Base-by-base conservation (phyloP, 208 protist genomes). In the Wallacemonas sp. region DNA sequence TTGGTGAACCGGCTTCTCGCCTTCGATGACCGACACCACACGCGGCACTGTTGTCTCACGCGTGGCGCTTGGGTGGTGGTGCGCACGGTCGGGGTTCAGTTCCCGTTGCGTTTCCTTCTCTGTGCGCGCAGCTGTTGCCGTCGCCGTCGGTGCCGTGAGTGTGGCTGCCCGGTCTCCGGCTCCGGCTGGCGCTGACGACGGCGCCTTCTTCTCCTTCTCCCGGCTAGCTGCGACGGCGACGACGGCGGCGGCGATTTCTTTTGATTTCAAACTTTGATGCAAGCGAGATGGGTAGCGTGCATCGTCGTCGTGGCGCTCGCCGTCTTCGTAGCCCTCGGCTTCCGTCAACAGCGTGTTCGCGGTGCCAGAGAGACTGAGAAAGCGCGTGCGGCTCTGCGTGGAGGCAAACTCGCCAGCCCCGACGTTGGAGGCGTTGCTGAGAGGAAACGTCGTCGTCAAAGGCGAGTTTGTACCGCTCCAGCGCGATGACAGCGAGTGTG, bases 401-500 rank as follows among this genome's bases (percentile, higher is more conserved):
- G 43, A 21, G 11, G 17, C 17, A 5, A 6, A 6, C 4, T 14
- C 19, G 17, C 17, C 43, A 24, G 43, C 43, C 43, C 11, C 43
- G 11, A 23, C 43, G 11, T 4, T 19, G 5, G 43, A 47, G 11
- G 11, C 5, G 17, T 47, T 8, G 43, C 43, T 23, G 43, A 23
- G 11, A 3, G 26, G 6, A 23, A 32, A 24, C 24, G 47, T 32
- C 2, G 8, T 17, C 6, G 47, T 55, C 21, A n/a, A 21, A 9
- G 47, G 47, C 23, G 47, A 24, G 47, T 55, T 55, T 9, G 47
- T 32, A 6, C 24, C 19, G 26, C 47, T 55, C 24, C 4, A 16
- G 24, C 47, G 47, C 8, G 47, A 55, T 2, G 47, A 55, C 24
- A 55, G 6, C 21, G 47, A 55, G 24, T 55, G 47, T 23, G 47